Evolutionary conservation across 257 asterid species (phyloP), one percentile per base, ranked within the genome.

Genomic region (Nicotiana attenuata): DNA sequence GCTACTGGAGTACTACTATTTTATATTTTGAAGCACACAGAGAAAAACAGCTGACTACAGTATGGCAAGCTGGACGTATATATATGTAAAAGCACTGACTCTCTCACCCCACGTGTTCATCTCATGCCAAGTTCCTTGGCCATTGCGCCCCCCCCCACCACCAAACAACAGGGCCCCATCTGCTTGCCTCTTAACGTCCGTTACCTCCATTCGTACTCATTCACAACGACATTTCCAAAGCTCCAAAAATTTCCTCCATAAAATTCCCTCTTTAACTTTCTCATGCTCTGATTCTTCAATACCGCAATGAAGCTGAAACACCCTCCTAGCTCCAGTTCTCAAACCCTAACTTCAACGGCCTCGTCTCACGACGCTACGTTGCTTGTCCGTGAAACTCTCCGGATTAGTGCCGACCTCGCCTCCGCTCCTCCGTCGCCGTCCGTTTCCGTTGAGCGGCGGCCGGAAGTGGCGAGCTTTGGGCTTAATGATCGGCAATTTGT

Each of bases 331-430:
- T 89, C 97, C 29, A 80, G 94, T 38, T 88, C 99, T 9, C 92
- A 92, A 71, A 88, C 95, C 82, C 90, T 94, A 80, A 83, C 94
- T 31, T 47, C 87, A 20, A 60, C 87, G 56, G 6, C 91, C 69
- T 71, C 89, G n/a, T 85, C 95, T 10, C 82, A 91, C 24, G 99
- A 96, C 20, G 87, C 98, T 80, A 84, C 88, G 82, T 88, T 93
- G 57, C 94, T 96, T 22, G 97, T 93, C 2, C 98, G 98, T 4
- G 98, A 96, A 89, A 92, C 98, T 78, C 93, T 96, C 8, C 97
- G 98, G 29, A 96, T 96, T 83, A 96, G 98, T 89, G 99, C 99
- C 52, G 90, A 96, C 84, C 97, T 94, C 20, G 99, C 98, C 77
- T 94, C 98, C 84, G 92, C 97, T 55, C 86, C 97, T 65, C 89